phyloP scores from a whole-genome alignment of 495 filamentous ascomycete species.

The Bombardia bombarda region DNA sequence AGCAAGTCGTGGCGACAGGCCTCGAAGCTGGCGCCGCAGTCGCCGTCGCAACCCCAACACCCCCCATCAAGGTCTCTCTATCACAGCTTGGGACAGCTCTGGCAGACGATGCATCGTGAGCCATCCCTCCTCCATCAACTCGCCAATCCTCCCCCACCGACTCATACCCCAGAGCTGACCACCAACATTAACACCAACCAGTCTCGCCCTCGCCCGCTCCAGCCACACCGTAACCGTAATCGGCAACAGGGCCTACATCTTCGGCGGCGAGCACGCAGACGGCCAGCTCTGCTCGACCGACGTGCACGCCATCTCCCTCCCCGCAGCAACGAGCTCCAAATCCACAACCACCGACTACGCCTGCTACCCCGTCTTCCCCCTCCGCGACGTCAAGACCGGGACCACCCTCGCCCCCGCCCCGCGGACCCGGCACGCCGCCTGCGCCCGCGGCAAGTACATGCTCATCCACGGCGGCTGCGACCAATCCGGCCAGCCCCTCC shows the following conservation, averaged over 20 bases:
- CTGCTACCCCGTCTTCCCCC: conserved; percentile 14
- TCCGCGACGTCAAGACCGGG: conserved; percentile 25
- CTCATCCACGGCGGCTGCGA: conserved; percentile 40
- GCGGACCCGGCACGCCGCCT: conserved; percentile 36
- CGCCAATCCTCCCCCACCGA: neutral
- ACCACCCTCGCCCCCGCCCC: conserved; percentile 28
- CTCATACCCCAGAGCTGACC: neutral
- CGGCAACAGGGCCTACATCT: conserved; percentile 41
- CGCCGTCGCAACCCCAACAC: conserved; percentile 31
- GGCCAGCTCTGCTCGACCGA: conserved; percentile 36
- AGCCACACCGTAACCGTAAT: conserved; percentile 41
- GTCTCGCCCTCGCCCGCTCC: conserved; percentile 33
- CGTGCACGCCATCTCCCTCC: conserved; percentile 37
- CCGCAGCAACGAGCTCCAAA: conserved; percentile 11
- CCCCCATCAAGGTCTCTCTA: conserved; percentile 34
- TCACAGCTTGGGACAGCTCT: conserved; percentile 28
- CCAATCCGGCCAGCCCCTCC: conserved; percentile 21
- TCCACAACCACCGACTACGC: conserved; percentile 12
- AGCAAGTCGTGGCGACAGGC: conserved; percentile 35
- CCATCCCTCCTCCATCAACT: neutral
- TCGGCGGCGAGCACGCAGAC: conserved; percentile 36
- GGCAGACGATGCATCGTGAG: conserved; percentile 12
- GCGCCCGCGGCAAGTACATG: conserved; percentile 26
- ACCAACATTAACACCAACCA: neutral
- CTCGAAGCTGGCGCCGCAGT: conserved; percentile 30